phyloP scores from a whole-genome alignment of 768 basidiomycete genomes.

The Favolaschia claudopus region DNA sequence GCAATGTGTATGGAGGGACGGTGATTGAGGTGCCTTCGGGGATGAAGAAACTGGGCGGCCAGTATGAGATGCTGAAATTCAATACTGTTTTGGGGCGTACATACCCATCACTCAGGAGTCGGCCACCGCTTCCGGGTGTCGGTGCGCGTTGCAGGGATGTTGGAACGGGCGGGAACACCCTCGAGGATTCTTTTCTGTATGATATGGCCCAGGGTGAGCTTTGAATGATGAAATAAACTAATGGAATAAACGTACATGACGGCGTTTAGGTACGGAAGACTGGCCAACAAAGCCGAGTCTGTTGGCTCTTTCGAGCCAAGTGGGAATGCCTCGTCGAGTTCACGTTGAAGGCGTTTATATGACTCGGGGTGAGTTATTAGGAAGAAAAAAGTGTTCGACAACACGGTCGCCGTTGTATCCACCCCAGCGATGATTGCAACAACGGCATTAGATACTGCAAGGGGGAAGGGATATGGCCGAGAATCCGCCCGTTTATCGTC shows the following conservation, averaged over 20 bases:
- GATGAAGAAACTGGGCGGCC: slow-evolving; percentile 35
- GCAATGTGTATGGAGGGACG: slow-evolving; percentile 50
- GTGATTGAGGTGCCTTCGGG: slow-evolving; percentile 50
- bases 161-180: neutral
- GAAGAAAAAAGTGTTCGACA: slow-evolving; percentile 48
- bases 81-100: neutral
- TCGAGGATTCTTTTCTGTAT: slow-evolving; percentile 12
- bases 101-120: slow-evolving; percentile 1
- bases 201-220: too few relatives aligned
- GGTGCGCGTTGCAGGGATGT: slow-evolving; percentile 15
- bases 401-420: slow-evolving; percentile 53
- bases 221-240: neutral
- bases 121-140: slow-evolving; percentile 2
- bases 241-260: slow-evolving; percentile 35
- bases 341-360: slow-evolving; percentile 46
- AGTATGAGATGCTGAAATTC: neutral
- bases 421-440: slow-evolving; percentile 52
- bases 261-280: slow-evolving; percentile 44
- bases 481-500: slow-evolving; percentile 1
- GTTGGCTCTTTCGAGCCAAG: slow-evolving; percentile 1
- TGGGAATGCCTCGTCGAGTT: slow-evolving; percentile 43
- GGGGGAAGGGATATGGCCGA: slow-evolving; percentile 2
- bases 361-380: slow-evolving; percentile 46
- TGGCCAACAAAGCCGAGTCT: slow-evolving; percentile 23
- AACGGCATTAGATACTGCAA: neutral